Base-by-base conservation (phyloP, 2,329 filamentous ascomycete genomes). In the Fusarium sp. region DNA sequence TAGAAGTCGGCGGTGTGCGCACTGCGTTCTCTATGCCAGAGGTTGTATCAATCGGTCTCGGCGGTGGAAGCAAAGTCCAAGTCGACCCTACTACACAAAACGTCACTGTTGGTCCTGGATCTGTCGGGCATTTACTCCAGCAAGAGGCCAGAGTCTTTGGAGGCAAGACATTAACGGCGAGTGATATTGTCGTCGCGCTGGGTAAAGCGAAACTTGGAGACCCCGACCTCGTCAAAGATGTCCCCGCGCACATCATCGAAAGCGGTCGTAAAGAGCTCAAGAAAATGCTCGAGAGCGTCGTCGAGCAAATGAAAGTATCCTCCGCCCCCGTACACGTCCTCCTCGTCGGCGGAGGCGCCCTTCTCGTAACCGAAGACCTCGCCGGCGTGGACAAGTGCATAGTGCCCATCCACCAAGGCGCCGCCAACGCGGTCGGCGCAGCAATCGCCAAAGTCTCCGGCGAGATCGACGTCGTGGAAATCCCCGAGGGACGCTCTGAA, bases 361-460 rank as follows among this genome's bases (percentile, higher is more conserved):
- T 90, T 1, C 78, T 90, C 4, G 85, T 86, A 6, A 84, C 86
- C 2, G 82, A 86, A 9, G 74, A 81, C 2, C 81, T 90, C 11
- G 80, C 82, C 2, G 88, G 87, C 1, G 88, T 89, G 1, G 82
- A 83, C 11, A 81, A 86, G 68, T 85, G 86, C 63, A 86, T 88
- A 12, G 81, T 84, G 9, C 89, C 89, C 2, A 83, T 85, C 5
- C 86, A 86, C 56, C 83, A 88, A 35, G 87, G 87, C 63, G 88
- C 87, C 2, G 89, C 89, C 7, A 91, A 91, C 77, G 89, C 89
- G 0, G 86, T 91, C 5, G 89, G 89, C 10, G 89, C 89, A 2
- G 89, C 89, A 0, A 89, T 89, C 37, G 87, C 87, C 6, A 87
- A 87, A 60, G 85, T 89, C 2, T 85, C 85, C 6, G 88, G 87